These are phyloP conservation scores for Globisporangium yorkense DNA, from an alignment of 352 stramenopile species.

Conservation along the genomic window DNA sequence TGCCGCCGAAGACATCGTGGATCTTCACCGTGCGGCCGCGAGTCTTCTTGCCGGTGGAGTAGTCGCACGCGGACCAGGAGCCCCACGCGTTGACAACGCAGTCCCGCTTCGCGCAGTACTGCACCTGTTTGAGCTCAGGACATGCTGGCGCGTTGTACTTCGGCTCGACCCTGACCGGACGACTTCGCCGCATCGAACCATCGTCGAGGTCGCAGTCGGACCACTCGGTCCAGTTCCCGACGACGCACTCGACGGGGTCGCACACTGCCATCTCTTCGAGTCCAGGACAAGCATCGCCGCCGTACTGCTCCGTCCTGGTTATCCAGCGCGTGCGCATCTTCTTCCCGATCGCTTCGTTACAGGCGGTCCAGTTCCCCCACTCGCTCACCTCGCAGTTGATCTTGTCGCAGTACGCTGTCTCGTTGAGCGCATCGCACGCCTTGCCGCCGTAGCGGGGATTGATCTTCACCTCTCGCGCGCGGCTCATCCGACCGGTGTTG, in stretches of 20 bases:
- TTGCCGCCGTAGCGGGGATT: constrained; percentile 6
- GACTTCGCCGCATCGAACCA: constrained; percentile 24
- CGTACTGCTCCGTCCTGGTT: constrained; percentile 12
- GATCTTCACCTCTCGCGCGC: constrained; percentile 11
- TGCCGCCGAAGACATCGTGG: constrained; percentile 25
- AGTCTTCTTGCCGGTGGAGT: constrained; percentile 22
- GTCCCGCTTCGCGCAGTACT: constrained; percentile 32
- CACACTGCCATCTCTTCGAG: constrained; percentile 18
- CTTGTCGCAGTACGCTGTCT: constrained; percentile 34
- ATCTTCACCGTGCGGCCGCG: constrained; percentile 26
- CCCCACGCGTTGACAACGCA: constrained; percentile 46
- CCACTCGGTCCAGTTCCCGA: constrained; percentile 41
- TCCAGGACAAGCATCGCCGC: constrained; percentile 13
- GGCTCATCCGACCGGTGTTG: constrained; percentile 19
- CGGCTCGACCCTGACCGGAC: constrained; percentile 29
- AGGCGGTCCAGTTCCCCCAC: constrained; percentile 35
- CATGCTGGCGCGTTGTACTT: constrained; percentile 33
- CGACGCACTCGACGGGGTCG: constrained; percentile 37
- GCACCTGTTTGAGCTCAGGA: constrained; percentile 25
- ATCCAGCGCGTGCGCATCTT: constrained; percentile 38
- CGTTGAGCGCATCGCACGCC: constrained; percentile 7
- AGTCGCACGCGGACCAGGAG: constrained; percentile 42
- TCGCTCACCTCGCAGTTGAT: constrained; percentile 23
- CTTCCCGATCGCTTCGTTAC: constrained; percentile 29
- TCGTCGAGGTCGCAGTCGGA: constrained; percentile 29